Evolutionary conservation across 306 rosid genomes (phyloP), one percentile per base, ranked within the genome.

Genomic region (Glycine tomentella): DNA sequence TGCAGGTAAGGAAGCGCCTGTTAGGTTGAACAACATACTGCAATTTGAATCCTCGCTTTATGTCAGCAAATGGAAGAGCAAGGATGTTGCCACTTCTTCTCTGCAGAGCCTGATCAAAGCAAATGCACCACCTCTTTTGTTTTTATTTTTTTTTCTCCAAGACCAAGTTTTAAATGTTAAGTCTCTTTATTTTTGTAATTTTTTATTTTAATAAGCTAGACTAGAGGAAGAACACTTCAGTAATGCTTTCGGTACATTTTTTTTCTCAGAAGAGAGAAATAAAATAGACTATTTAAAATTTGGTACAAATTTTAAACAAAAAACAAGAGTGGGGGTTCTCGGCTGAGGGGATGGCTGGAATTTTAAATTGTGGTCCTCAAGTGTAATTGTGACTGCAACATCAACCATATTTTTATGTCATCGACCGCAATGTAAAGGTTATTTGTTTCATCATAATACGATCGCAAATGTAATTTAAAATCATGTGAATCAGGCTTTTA

Each of bases 1-100:
- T 79, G 81, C 84, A 84, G 87, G 69, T 84, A 25, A 76, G 84
- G 51, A 84, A 84, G 63, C 72, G 13, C 71, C 3, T 84, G 12
- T 12, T 83, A 25, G 66, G 52, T 17, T 83, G 83, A 79, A 57
- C 67, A 71, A 11, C 3, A 0, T 4, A 12, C 2, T 49, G 14
- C 38, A 34, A 34, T 34, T 34, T 34, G 38, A 34, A 4, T 38
- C 1, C 52, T 77, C 7, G 3, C 2, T 62, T 69, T 69, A 8
- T 59, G 76, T 17, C 52, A 11, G 25, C 72, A 36, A 17, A 14
- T 14, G 31, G 44, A 76, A 50, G 73, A 71, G 50, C 78, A 76
- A 20, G 46, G 46, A 7, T 7, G 46, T 42, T 42, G 46, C 46
- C 46, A 42, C 46, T 42, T 42, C 46, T 8, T 42, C 9, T 42